Evolutionary conservation across 495 filamentous ascomycete species (phyloP).

Genomic region (Podospora anserina): DNA sequence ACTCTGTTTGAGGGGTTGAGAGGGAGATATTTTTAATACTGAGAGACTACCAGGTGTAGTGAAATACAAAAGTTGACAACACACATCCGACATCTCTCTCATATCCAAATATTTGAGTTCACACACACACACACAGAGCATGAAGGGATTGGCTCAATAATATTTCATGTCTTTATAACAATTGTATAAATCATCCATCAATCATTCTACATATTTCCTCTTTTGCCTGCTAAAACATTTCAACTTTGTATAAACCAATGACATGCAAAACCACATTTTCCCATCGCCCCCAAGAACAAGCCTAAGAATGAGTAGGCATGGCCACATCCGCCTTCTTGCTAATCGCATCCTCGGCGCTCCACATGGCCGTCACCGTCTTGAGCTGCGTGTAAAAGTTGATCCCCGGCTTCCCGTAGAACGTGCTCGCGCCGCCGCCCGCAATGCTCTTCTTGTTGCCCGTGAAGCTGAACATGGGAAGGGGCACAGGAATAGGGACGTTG

Average conservation of each 20-base stretch:
- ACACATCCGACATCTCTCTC: background rate
- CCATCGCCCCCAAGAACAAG: too few species aligned
- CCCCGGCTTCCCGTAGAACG: constrained; percentile 92
- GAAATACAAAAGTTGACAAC: background rate
- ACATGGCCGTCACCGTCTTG: constrained; percentile 94
- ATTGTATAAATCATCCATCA: background rate
- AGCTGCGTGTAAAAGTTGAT: constrained; percentile 93
- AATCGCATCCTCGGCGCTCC: constrained; percentile 81
- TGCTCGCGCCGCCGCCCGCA: constrained; percentile 88
- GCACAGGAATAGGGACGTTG: constrained; percentile 82
- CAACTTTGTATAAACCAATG: too few species aligned
- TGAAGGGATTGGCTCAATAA: too few species aligned
- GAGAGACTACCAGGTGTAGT: background rate
- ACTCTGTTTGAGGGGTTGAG: background rate
- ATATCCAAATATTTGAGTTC: background rate
- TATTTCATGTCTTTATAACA: background rate
- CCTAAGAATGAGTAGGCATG: constrained; percentile 78
- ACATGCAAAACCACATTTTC: too few species aligned
- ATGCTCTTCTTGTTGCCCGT: constrained; percentile 98
- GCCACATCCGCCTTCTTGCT: constrained; percentile 76
- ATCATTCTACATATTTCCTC: background rate
- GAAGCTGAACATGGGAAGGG: constrained; percentile 94
- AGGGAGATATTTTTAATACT: constrained; percentile 1
- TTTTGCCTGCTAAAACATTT: background rate
- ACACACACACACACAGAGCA: too few species aligned